Conservation (phyloP, 257 asterid genomes). For the Lantana camara region DNA sequence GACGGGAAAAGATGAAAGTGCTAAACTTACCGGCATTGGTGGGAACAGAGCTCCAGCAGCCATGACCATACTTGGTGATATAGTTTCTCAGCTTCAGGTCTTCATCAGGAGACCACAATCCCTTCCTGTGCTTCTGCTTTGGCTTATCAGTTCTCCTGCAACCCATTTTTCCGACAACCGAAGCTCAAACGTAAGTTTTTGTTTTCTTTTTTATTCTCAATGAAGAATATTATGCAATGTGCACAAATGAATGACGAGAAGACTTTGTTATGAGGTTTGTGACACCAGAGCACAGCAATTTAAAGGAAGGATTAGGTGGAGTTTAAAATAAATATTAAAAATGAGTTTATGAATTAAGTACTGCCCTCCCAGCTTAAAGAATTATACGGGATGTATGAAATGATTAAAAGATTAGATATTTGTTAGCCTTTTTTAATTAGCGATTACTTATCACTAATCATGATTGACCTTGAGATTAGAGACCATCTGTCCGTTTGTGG, state of each 20-base stretch:
- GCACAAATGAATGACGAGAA: constrained; percentile 12
- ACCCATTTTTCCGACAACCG: constrained; percentile 42
- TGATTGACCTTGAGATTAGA: constrained; percentile 20
- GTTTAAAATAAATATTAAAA: too few species aligned
- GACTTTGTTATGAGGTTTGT: constrained; percentile 18
- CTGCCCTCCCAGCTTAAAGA: too few species aligned
- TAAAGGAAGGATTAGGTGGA: constrained; percentile 41
- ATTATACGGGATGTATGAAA: constrained; percentile 4
- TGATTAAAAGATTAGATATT: constrained; percentile 3
- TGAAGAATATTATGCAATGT: constrained; percentile 1
- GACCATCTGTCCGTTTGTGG: constrained; percentile 14
- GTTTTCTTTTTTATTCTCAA: not conserved
- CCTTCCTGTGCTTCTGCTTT: constrained; percentile 72
- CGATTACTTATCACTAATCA: not conserved
- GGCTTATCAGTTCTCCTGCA: constrained; percentile 36
- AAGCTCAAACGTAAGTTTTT: not conserved
- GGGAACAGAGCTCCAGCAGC: constrained; percentile 87
- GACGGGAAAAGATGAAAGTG: not conserved
- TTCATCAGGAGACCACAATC: constrained; percentile 91
- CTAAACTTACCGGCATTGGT: constrained; percentile 68
- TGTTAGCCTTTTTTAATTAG: constrained; percentile 6
- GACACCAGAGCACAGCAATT: constrained; percentile 9
- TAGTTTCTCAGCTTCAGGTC: constrained; percentile 75
- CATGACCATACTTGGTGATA: constrained; percentile 58
- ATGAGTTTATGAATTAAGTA: too few species aligned